phyloP scores from a whole-genome alignment of 768 basidiomycete genomes.

The Hericium coralloides region DNA sequence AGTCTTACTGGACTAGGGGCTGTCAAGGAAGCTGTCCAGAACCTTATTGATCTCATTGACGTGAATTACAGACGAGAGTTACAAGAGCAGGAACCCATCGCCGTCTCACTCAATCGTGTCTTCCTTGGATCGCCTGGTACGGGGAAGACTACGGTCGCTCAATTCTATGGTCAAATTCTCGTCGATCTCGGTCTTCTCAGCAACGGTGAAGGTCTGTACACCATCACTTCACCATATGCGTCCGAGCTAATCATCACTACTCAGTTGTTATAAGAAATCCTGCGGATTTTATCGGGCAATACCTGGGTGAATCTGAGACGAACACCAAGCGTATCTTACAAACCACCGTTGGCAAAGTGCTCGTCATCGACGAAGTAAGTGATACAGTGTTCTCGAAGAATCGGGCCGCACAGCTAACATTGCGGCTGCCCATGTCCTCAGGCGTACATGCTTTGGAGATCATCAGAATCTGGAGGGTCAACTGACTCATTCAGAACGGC shows the following conservation, averaged over 20 bases:
- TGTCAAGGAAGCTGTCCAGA: slow-evolving; percentile 47
- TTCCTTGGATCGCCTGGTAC: slow-evolving; percentile 65
- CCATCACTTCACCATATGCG: neutral
- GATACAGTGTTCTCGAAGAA: neutral
- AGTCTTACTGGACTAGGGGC: slow-evolving; percentile 40
- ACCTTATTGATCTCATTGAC: slow-evolving; percentile 35
- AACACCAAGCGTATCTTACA: slow-evolving; percentile 58
- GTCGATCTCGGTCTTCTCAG: slow-evolving; percentile 52
- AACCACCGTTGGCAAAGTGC: slow-evolving; percentile 51
- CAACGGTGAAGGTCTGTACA: slow-evolving; percentile 53
- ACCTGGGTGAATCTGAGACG: slow-evolving; percentile 52
- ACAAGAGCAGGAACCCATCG: slow-evolving; percentile 42
- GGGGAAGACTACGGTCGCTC: slow-evolving; percentile 64
- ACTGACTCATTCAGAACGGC: slow-evolving; percentile 50
- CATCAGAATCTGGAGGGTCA: slow-evolving; percentile 22
- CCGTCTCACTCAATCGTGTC: slow-evolving; percentile 51
- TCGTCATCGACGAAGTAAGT: slow-evolving; percentile 60
- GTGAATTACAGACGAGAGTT: slow-evolving; percentile 56
- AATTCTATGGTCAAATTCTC: slow-evolving; percentile 55
- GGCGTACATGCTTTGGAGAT: slow-evolving; percentile 62
- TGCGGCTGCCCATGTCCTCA: slow-evolving; percentile 15
- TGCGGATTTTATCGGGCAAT: slow-evolving; percentile 54
- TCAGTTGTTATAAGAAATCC: slow-evolving; percentile 61
- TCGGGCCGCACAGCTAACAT: neutral
- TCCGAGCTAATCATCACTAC: neutral